phyloP scores from a whole-genome alignment of 2,329 filamentous ascomycete genomes.

The Lasiodiplodia sp. region DNA sequence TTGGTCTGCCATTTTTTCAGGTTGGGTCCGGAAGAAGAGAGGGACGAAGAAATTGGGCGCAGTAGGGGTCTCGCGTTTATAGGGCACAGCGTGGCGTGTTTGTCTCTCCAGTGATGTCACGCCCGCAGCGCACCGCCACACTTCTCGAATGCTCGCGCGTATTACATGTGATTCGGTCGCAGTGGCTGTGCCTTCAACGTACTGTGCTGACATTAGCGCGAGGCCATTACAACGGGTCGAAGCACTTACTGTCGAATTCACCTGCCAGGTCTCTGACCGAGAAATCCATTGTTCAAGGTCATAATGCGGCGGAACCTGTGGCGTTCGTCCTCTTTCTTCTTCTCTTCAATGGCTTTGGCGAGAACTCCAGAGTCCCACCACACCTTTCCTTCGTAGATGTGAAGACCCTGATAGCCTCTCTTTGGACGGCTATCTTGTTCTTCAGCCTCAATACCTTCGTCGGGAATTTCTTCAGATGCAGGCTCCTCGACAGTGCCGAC shows the following conservation, averaged over 20 bases:
- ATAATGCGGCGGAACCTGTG: constrained; percentile 21
- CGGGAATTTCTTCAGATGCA: background rate
- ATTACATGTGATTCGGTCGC: background rate
- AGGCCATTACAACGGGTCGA: too few species aligned
- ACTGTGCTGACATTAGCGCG: too few species aligned
- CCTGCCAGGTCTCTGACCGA: constrained; percentile 18
- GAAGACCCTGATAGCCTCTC: constrained; percentile 27
- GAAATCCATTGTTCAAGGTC: constrained; percentile 25
- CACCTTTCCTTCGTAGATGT: constrained; percentile 23
- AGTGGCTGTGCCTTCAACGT: background rate
- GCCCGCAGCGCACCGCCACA: background rate
- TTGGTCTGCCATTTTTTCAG: constrained; percentile 11
- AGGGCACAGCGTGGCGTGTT: constrained; percentile 2
- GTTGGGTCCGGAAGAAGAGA: background rate
- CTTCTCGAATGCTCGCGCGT: background rate
- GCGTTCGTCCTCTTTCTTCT: constrained; percentile 22
- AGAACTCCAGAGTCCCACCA: constrained; percentile 29
- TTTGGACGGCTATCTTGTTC: background rate
- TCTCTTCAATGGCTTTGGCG: constrained; percentile 14
- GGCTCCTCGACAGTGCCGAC: constrained; percentile 17
- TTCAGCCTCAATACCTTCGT: background rate
- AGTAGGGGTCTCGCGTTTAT: background rate
- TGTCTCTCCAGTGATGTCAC: constrained; percentile 15
- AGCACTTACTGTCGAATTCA: background rate
- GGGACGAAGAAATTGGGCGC: background rate